Percentiles rank a stretch among this genome's conserved stretches.
Conservation (phyloP, 306 rosid species). For the Herpetospermum pedunculosum region DNA sequence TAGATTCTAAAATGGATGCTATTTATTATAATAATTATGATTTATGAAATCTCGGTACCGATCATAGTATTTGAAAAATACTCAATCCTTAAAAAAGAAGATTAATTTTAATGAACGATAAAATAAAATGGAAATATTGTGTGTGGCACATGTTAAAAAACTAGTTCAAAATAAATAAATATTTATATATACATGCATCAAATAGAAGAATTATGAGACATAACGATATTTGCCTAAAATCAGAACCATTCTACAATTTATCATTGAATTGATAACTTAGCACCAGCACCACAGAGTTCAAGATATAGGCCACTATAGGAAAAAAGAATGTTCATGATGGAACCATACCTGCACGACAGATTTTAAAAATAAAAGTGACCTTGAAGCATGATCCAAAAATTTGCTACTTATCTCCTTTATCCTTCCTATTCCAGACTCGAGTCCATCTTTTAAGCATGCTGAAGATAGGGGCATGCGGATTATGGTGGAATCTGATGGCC, state of each 20-base stretch:
- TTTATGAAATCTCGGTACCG: no score
- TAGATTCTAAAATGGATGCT: background rate
- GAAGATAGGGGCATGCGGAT: constrained; percentile 89
- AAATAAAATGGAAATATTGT: background rate
- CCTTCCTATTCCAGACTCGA: constrained; percentile 42
- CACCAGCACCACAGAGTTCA: background rate
- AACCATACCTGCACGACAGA: constrained; percentile 90
- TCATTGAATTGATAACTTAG: background rate
- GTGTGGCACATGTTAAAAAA: background rate
- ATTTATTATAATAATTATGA: background rate
- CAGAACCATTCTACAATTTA: background rate
- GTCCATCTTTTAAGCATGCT: constrained; percentile 49
- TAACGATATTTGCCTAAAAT: background rate
- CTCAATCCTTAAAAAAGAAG: background rate
- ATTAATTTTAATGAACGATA: background rate
- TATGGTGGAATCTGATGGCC: constrained; percentile 76
- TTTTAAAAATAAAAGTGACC: constrained; percentile 73
- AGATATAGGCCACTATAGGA: background rate
- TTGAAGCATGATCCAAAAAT: constrained; percentile 70
- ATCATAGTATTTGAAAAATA: background rate
- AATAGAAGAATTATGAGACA: background rate
- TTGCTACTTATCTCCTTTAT: constrained; percentile 51
- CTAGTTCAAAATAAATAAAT: background rate
- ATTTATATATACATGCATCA: background rate
- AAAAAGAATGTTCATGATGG: background rate